Evolutionary conservation across 1,284 basidiomycete species (phyloP), one percentile per base, ranked within the genome.

Genomic region (Veloboletus limbatus): DNA sequence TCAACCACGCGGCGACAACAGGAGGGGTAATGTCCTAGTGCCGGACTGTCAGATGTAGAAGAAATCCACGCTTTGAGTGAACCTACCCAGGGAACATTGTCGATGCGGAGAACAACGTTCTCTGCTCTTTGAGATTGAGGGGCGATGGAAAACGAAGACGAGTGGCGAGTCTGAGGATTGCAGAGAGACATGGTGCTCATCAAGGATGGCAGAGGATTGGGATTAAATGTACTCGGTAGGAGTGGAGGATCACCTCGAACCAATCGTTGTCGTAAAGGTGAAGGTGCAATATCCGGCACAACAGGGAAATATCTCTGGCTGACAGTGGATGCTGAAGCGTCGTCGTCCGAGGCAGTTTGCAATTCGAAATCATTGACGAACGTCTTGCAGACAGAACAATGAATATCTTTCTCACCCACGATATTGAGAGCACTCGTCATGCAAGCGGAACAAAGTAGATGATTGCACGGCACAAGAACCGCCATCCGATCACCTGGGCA

Each of bases 81-180:
- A 53, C 81, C 34, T 62, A 88, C 86, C 88, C 88, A 91, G 41
- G 88, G 88, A 44, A 90, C 86, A 55, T 91, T 90, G 58, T 90
- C 88, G 55, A 91, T 85, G 20, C 88, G 73, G 39, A 91, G 71
- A 14, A 91, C 86, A 30, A 81, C 73, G 26, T 73, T 69, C 27
- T 79, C 78, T 34, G 52, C 57, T 53, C 48, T 49, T 34, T 48
- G 57, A 3, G 18, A 8, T 39, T 49, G 56, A 31, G 56, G 24
- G 26, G 45, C 2, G 41, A 48, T 24, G 10, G 40, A 17, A 25
- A 53, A 52, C 6, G 61, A 34, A 22, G 57, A 43, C 1, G 46
- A 18, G 26, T 48, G 53, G 35, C 39, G 51, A 25, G 40, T 10
- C 33, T 49, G 59, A 24, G 47, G 36, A 9, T 46, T 46, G 24